Conservation (phyloP, 1,284 basidiomycete species). For the Boletus semigastroideus region DNA sequence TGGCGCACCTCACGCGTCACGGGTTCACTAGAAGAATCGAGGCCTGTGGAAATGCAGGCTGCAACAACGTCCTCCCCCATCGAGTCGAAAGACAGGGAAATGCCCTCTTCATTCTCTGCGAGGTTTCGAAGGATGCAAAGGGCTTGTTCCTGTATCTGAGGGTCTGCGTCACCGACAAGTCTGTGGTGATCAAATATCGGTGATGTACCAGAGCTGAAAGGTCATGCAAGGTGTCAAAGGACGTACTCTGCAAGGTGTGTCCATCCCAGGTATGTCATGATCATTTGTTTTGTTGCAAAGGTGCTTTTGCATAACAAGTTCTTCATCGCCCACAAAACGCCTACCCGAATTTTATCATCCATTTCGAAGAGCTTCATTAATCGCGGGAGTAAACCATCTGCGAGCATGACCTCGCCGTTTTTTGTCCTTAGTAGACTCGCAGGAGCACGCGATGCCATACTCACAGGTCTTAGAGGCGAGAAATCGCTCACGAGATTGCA, state of each 20-base stretch:
- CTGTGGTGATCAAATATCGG: conserved; percentile 30
- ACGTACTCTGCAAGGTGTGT: conserved; percentile 49
- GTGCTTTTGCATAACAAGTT: conserved; percentile 69
- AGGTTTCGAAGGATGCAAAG: conserved; percentile 63
- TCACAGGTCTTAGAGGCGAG: conserved; percentile 72
- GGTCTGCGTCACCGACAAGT: conserved; percentile 48
- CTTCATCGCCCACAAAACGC: conserved; percentile 80
- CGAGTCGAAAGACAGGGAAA: conserved; percentile 56
- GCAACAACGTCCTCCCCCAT: conserved; percentile 49
- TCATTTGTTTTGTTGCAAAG: conserved; percentile 55
- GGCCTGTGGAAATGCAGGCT: conserved; percentile 41
- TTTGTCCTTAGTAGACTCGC: not conserved
- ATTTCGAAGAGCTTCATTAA: conserved; percentile 57
- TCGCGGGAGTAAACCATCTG: conserved; percentile 62
- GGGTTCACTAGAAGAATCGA: conserved; percentile 50
- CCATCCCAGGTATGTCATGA: conserved; percentile 71
- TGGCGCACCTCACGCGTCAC: conserved; percentile 50
- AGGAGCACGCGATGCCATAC: conserved; percentile 24
- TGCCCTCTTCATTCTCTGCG: conserved; percentile 57
- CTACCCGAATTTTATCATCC: conserved; percentile 60
- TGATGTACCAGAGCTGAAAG: not conserved
- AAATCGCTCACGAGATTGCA: conserved; percentile 88
- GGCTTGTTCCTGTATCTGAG: conserved; percentile 64
- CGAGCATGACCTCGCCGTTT: conserved; percentile 40
- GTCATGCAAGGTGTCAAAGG: not conserved